Conservation (phyloP, 352 stramenopile genomes). For the Phytophthora sp. region DNA sequence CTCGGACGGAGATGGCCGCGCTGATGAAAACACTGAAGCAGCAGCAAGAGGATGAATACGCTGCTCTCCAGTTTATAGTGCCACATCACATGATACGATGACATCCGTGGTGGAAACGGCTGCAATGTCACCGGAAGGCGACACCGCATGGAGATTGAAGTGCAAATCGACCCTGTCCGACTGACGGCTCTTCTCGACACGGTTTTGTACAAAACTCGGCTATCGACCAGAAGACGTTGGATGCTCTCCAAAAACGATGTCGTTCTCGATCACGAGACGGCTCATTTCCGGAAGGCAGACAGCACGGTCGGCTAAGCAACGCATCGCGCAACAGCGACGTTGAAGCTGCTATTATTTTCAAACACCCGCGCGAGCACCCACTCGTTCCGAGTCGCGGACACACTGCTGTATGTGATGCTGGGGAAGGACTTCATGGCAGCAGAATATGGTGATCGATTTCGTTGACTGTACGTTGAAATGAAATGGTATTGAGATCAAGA, state of each 20-base stretch:
- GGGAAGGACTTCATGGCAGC: conserved; percentile 3
- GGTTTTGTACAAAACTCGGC: conserved; percentile 1
- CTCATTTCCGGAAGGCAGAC: background rate
- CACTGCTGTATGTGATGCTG: conserved; percentile 4
- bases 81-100: background rate
- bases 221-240: background rate
- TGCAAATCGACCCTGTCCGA: background rate
- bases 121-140: background rate
- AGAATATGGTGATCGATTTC: conserved; percentile 10
- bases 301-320: background rate
- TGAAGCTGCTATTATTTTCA: conserved; percentile 2
- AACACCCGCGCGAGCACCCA: background rate
- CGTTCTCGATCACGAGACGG: background rate
- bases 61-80: background rate
- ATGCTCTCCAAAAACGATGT: background rate
- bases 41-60: conserved; percentile 1
- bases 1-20: background rate
- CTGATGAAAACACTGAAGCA: conserved; percentile 8
- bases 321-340: background rate
- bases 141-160: background rate
- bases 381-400: background rate
- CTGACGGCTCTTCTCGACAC: conserved; percentile 2
- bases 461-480: too few relatives aligned
- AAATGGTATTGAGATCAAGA: background rate
- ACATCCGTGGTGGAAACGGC: background rate